Evolutionary conservation across 139 green algal species (phyloP).

Genomic region (Chlorella sp.): DNA sequence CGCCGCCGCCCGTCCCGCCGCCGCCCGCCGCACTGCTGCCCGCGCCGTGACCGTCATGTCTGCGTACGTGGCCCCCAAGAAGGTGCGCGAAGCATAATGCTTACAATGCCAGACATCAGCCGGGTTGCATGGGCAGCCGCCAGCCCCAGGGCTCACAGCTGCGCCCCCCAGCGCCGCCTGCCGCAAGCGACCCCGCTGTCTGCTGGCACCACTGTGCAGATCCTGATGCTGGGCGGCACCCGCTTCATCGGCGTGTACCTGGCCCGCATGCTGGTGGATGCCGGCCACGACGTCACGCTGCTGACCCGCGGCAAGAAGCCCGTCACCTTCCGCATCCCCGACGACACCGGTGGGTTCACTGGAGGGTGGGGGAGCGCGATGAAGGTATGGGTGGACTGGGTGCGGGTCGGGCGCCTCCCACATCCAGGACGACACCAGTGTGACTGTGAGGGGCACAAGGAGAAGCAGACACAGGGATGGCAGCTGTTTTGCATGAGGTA

Average conservation of each 20-base stretch:
- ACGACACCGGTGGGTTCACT: slow-evolving; percentile 8
- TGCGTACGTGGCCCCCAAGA: slow-evolving; percentile 67
- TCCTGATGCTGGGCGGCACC: slow-evolving; percentile 77
- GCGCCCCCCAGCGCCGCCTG: neutral
- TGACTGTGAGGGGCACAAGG: neutral
- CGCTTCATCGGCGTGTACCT: slow-evolving; percentile 98
- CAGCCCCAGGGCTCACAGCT: neutral
- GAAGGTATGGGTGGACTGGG: neutral
- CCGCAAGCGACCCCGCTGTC: neutral
- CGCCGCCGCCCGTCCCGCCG: neutral
- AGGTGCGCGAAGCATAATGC: slow-evolving; percentile 47
- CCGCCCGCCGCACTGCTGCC: neutral
- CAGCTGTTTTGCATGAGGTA: too few relatives aligned
- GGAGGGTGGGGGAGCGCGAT: too few relatives aligned
- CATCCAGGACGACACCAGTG: neutral
- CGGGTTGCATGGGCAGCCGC: too few relatives aligned
- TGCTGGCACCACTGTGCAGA: too few relatives aligned
- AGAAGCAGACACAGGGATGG: too few relatives aligned
- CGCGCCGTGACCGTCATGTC: slow-evolving; percentile 10
- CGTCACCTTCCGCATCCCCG: slow-evolving; percentile 60
- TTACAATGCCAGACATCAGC: too few relatives aligned
- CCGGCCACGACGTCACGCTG: slow-evolving; percentile 93
- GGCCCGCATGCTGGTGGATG: slow-evolving; percentile 86
- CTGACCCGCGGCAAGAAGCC: slow-evolving; percentile 94
- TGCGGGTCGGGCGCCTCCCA: neutral